Conservation (phyloP, 257 asterid species). For the Jacaranda mimosifolia region DNA sequence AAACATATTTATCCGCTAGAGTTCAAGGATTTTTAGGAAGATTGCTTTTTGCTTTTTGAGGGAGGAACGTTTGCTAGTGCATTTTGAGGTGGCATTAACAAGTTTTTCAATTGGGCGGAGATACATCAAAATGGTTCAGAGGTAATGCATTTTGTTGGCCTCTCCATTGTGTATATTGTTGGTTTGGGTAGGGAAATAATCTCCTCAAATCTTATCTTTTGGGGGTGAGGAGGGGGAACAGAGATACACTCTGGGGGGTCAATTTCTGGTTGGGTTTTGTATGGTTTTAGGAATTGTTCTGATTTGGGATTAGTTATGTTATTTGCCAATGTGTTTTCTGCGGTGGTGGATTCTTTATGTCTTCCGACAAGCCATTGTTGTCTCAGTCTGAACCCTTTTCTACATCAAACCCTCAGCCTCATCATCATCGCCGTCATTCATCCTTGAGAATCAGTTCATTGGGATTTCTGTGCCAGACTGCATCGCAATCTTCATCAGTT, state of each 20-base stretch:
- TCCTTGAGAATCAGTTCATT: slow-evolving; percentile 49
- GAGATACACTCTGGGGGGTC: slow-evolving; percentile 35
- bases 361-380: slow-evolving; percentile 81
- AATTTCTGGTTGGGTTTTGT: slow-evolving; percentile 30
- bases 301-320: slow-evolving; percentile 42
- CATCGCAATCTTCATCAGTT: slow-evolving; percentile 48
- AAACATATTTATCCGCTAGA: slow-evolving; percentile 34
- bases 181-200: slow-evolving; percentile 35
- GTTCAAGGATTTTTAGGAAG: slow-evolving; percentile 30
- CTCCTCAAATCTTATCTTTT: slow-evolving; percentile 20
- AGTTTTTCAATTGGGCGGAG: slow-evolving; percentile 13
- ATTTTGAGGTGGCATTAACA: slow-evolving; percentile 35
- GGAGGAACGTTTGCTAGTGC: slow-evolving; percentile 30
- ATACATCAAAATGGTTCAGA: slow-evolving; percentile 29
- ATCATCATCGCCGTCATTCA: slow-evolving; percentile 41
- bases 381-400: slow-evolving; percentile 55
- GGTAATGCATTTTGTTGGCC: slow-evolving; percentile 38
- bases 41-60: neutral
- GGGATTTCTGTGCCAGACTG: slow-evolving; percentile 39
- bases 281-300: slow-evolving; percentile 36
- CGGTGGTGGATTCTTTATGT: slow-evolving; percentile 65
- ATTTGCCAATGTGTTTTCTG: slow-evolving; percentile 51
- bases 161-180: slow-evolving; percentile 36
- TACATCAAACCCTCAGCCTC: slow-evolving; percentile 47
- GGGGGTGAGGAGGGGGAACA: slow-evolving; percentile 29